Evolutionary conservation across 768 basidiomycete genomes (phyloP), one percentile per base, ranked within the genome.

Genomic region (Pleurotus tuoliensis): DNA sequence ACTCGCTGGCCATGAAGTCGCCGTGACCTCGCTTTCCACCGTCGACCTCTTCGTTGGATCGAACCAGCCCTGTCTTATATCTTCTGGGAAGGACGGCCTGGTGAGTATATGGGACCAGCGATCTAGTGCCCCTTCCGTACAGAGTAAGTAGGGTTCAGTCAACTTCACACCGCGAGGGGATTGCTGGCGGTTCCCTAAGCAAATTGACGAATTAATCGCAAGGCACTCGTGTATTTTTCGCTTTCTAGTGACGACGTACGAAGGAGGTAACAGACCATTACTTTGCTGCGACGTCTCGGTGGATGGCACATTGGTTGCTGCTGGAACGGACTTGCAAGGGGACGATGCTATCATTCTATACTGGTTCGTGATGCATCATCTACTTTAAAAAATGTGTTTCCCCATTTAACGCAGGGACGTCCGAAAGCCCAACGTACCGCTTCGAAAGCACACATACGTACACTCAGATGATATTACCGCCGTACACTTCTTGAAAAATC

Each of bases 391-490:
- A 11, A 11, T 34, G 0, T 8, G 11, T 34, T 34, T 34, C 30
- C 30, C 30, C 30, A 34, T 34, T 34, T 3, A 34, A 27, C 51
- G 5, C 46, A 94, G 92, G 92, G 94, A 98, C 68, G 87, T 88
- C 16, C 83, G 94, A n/a, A 82, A 84, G 54, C 84, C 92, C 8
- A 77, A 75, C 1, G 76, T 80, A 1, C 88, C 88, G 3, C 66
- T 92, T 1, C 83, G 90, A 30, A 76, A 74, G n/a, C 94, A 97
- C 69, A 74, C 82, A 3, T 91, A 89, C 2, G 93, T 92, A 0
- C 94, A 98, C 65, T 95, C 94, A 2, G 94, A 98, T 69, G 94
- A 98, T 65, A 83, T 98, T 56, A 96, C 94, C 0, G 76, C 82
- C 4, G 69, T 96, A 0, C 80, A 81, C 53, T 90, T 90, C 56